Base-by-base conservation (phyloP, 1,139 yeast species). In the Petasospora rhodanensis region DNA sequence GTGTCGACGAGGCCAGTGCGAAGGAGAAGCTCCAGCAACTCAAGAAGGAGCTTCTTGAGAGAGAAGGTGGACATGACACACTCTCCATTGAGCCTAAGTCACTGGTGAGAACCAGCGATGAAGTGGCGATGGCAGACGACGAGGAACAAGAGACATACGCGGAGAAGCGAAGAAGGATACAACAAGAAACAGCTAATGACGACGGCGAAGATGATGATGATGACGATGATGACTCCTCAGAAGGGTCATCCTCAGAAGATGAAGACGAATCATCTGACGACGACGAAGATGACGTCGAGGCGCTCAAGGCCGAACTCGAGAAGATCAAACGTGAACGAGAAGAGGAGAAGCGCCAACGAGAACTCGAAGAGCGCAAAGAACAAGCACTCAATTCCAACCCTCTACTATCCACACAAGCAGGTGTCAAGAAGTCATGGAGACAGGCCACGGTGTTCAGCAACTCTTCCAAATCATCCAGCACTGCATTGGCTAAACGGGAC, bases 401-500 rank as follows among this genome's bases (percentile, higher is more conserved):
- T 3, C 52, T 74, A 25, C 41, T 71, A 14, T 54, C 52, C 24
- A 38, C 52, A 7, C 22, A 23, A 12, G 6, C 34, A 2, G 19
- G 26, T 4, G 31, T 32, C 3, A 67, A 66, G 46, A 65, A 66
- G 37, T 60, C 67, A 32, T 74, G 89, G 87, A 63, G 87, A 47
- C 70, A 51, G 30, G 42, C 50, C 14, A 43, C 45, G 2, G 60
- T 69, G 0, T 62, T 66, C 51, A 65, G 62, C 40, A 60, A 62
- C 21, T 44, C 51, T 18, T 40, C 41, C 11, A 7, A 11, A 7
- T 14, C 28, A 6, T 5, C 16, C 4, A 18, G 18, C 12, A 12
- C 12, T 17, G 31, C 26, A 14, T 9, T 9, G 5, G 43, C 44
- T n/a, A 46, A 52, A 22, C 32, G 40, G 6, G 41, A 44, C 24